Conservation (phyloP, 768 basidiomycete species). For the Tricholoma furcatifolium region DNA sequence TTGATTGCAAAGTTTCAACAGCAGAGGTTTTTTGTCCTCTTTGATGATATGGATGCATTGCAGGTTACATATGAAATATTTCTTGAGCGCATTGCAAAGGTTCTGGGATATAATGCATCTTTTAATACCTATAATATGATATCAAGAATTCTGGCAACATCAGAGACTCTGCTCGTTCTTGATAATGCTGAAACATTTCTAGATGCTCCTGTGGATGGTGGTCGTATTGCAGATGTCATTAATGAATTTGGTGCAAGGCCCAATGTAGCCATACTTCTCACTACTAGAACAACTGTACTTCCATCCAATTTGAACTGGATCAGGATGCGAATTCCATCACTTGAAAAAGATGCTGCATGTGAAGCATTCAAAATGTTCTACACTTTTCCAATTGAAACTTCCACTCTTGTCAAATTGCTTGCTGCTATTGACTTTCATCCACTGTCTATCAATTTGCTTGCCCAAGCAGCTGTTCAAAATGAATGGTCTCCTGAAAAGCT, state of each 20-base stretch:
- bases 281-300: slow-evolving; percentile 1
- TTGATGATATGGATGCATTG: neutral
- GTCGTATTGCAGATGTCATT: slow-evolving; percentile 6
- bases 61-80: neutral
- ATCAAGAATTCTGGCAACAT: neutral
- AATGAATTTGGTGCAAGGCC: slow-evolving; percentile 7
- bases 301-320: slow-evolving; percentile 6
- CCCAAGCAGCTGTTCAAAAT: no score
- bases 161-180: neutral
- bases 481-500: slow-evolving; percentile 10
- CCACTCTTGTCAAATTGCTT: neutral
- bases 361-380: slow-evolving; percentile 9
- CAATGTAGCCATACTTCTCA: slow-evolving; percentile 10
- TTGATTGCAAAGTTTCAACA: neutral
- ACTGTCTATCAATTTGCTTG: no score
- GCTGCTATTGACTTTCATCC: slow-evolving; percentile 12
- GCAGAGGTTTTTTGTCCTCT: neutral
- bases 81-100: neutral
- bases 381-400: neutral
- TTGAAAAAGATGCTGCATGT: slow-evolving; percentile 4
- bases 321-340: neutral
- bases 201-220: slow-evolving; percentile 5
- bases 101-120: neutral
- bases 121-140: neutral
- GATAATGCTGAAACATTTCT: neutral